A percentile compares a stretch with the other conserved stretches of the same genome.
Conservation (phyloP, 192 early-diverging fungal species). For the Coemansia sp. region DNA sequence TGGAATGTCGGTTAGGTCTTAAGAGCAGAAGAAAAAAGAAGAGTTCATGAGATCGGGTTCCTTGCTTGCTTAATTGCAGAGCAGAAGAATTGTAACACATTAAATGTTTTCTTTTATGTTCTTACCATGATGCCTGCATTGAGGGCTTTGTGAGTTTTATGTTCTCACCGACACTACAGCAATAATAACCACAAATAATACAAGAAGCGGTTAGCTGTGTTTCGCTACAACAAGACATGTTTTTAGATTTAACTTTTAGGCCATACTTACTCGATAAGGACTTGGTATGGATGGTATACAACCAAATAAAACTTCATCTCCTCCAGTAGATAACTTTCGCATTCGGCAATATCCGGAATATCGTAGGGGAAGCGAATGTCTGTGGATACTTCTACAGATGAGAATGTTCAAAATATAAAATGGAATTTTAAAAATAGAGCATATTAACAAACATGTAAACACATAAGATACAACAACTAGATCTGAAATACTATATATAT, state of each 20-base stretch:
- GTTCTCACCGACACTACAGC: slow-evolving; percentile 33
- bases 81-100: no score
- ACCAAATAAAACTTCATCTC: slow-evolving; percentile 89
- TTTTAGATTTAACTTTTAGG: background rate
- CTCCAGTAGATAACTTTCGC: slow-evolving; percentile 89
- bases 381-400: slow-evolving; percentile 25
- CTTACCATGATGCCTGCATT: slow-evolving; percentile 57
- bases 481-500: background rate
- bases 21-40: background rate
- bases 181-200: background rate
- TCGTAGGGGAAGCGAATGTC: slow-evolving; percentile 63
- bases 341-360: slow-evolving; percentile 78
- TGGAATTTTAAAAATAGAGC: background rate
- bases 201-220: background rate
- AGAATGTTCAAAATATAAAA: background rate
- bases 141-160: slow-evolving; percentile 36
- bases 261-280: slow-evolving; percentile 64
- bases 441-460: background rate
- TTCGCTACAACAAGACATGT: background rate
- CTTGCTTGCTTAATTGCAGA: no score
- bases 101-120: background rate
- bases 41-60: no score
- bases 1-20: no score
- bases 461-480: background rate
- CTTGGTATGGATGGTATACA: slow-evolving; percentile 85